A percentile compares a stretch with the other conserved stretches of the same genome.
Evolutionary conservation across 495 filamentous ascomycete genomes (phyloP).

Genomic region (Aspergillus leporis): DNA sequence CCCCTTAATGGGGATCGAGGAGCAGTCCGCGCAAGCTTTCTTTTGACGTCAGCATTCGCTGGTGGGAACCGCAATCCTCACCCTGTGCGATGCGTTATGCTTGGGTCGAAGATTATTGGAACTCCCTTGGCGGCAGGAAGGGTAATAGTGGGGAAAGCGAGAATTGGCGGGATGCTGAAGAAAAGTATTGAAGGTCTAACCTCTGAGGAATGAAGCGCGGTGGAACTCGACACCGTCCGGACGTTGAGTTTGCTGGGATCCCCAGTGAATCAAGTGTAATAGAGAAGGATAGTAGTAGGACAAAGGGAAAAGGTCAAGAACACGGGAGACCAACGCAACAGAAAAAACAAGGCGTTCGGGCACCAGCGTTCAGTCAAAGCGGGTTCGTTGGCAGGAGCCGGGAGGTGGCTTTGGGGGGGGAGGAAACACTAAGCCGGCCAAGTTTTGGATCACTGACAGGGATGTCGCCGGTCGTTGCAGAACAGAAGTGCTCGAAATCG

Average conservation of each 20-base stretch:
- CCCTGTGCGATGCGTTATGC: constrained; percentile 1
- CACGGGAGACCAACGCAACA: constrained; percentile 31
- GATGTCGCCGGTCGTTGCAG: constrained; percentile 39
- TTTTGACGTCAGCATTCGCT: constrained; percentile 46
- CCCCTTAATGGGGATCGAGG: constrained; percentile 46
- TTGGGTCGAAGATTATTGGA: background rate
- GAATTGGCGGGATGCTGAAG: background rate
- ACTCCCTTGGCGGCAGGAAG: background rate
- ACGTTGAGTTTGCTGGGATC: constrained; percentile 3
- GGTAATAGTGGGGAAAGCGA: constrained; percentile 1
- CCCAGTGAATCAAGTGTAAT: constrained; percentile 6
- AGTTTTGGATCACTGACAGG: constrained; percentile 41
- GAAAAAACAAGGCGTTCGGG: constrained; percentile 45
- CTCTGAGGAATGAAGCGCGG: constrained; percentile 7
- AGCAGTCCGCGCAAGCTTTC: constrained; percentile 38
- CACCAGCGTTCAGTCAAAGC: constrained; percentile 37
- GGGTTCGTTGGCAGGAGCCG: constrained; percentile 33
- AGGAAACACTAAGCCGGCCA: constrained; percentile 26
- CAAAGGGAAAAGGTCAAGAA: constrained; percentile 12
- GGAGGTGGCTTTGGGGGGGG: constrained; percentile 28
- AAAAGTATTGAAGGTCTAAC: constrained; percentile 1
- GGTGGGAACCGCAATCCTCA: constrained; percentile 18
- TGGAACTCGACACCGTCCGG: background rate
- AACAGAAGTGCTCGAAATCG: constrained; percentile 17
- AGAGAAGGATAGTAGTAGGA: constrained; percentile 10